Percentiles rank a stretch among this genome's conserved stretches.
These are phyloP conservation scores for Aspergillus japonicus DNA, from an alignment of 2,329 filamentous ascomycete genomes.

Conservation along the genomic window DNA sequence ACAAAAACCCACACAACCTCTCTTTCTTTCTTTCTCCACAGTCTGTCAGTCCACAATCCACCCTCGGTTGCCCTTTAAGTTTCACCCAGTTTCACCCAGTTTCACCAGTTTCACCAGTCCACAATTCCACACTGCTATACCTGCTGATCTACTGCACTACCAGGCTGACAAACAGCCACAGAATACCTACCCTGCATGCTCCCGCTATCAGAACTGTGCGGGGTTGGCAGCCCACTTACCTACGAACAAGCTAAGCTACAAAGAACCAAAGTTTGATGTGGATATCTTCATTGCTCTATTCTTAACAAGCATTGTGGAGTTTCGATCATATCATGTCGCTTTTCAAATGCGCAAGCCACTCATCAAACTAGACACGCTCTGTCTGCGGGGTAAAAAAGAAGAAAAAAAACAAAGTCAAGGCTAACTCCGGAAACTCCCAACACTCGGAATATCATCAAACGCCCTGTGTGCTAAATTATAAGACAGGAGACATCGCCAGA, in stretches of 20 bases:
- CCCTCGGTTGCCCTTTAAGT: no score
- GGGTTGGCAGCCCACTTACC: background rate
- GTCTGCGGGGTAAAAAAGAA: background rate
- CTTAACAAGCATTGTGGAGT: background rate
- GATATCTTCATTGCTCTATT: slow-evolving; percentile 2
- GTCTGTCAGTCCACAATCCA: background rate
- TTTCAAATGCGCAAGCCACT: slow-evolving; percentile 1
- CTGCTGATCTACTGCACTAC: no score
- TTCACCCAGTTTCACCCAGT: no score
- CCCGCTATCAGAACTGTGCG: background rate
- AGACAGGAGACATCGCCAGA: slow-evolving; percentile 10
- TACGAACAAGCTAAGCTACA: background rate
- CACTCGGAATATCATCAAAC: slow-evolving; percentile 15
- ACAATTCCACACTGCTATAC: no score
- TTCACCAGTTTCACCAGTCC: no score
- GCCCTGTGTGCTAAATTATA: slow-evolving; percentile 27
- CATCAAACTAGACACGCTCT: slow-evolving; percentile 4
- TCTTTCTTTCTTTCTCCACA: background rate
- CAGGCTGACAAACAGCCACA: no score
- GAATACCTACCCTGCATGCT: no score
- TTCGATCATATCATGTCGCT: slow-evolving; percentile 5
- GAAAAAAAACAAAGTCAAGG: background rate
- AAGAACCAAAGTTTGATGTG: background rate
- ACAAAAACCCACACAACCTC: background rate
- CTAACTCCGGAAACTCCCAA: slow-evolving; percentile 18